These are phyloP conservation scores for Polytrichum commune DNA, from an alignment of 225 moss, liverwort and hornwort genomes.

Conservation along the genomic window DNA sequence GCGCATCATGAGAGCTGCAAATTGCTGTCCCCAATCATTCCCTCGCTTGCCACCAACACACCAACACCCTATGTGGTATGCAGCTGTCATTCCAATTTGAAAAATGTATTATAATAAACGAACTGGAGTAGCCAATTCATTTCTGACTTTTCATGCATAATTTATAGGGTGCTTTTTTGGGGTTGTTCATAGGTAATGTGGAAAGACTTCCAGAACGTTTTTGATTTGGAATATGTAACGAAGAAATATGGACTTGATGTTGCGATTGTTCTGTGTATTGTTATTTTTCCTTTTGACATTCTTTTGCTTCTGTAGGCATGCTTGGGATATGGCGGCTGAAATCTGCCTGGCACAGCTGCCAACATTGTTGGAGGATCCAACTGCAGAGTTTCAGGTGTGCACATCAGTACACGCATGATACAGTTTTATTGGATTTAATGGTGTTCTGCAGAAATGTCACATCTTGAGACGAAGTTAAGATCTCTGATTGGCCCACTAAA, in stretches of 20 bases:
- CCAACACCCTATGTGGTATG: slow-evolving; percentile 99
- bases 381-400: slow-evolving; percentile 78
- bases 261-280: too few relatives aligned
- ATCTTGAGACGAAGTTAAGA: too few relatives aligned
- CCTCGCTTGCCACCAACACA: slow-evolving; percentile 93
- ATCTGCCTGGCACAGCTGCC: slow-evolving; percentile 91
- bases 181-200: slow-evolving; percentile 10
- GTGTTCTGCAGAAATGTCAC: too few relatives aligned
- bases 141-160: too few relatives aligned
- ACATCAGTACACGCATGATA: too few relatives aligned
- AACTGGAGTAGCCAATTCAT: too few relatives aligned
- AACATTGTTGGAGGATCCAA: slow-evolving; percentile 58
- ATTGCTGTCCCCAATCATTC: slow-evolving; percentile 87
- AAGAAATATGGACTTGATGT: too few relatives aligned
- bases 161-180: slow-evolving; percentile 6
- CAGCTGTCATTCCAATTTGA: background rate
- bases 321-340: slow-evolving; percentile 99
- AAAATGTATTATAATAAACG: background rate
- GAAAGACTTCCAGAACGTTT: too few relatives aligned
- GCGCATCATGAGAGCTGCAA: slow-evolving; percentile 92
- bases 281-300: background rate
- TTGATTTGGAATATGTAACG: too few relatives aligned
- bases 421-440: too few relatives aligned
- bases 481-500: too few relatives aligned
- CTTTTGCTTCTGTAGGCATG: slow-evolving; percentile 57